Evolutionary conservation across 345 rosid genomes (phyloP), one percentile per base, ranked within the genome.

Genomic region (Melaleuca alternifolia): DNA sequence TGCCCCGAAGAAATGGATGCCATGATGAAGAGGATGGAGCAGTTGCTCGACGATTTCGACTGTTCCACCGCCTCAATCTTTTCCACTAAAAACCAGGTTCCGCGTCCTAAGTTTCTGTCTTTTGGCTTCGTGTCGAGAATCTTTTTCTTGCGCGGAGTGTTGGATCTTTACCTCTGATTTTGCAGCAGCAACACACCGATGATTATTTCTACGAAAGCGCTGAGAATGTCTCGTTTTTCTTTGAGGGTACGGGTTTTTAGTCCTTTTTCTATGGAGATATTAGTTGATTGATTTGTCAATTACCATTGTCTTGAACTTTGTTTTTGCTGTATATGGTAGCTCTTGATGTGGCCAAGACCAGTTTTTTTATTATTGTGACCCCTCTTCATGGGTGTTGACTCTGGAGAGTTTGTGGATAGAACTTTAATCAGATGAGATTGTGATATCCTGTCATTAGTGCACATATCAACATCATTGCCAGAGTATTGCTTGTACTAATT

Each of bases 131-230:
- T 51, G 6, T 88, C 71, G 26, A 46, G 41, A 48, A 30, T 10
- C 81, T 57, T 33, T 37, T 1, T 11, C 81, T 71, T 48, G 81
- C 14, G 2, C 13, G 24, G 50, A 0, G 14, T 84, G 4, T 57
- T 48, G 50, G 26, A 28, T 6, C 46, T 51, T 71, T 33, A 7
- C 46, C 46, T 87, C 14, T 54, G 44, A 10, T 50, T 84, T 51
- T 89, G 83, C 81, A 96, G 99, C 85, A 92, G 90, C 81, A 89
- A 48, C 84, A 89, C 62, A 95, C 97, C 24, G 94, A 93, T 91
- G 89, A 93, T 87, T 95, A 97, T 93, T 97, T 97, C 95, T 94
- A 90, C 85, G 98, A 96, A 65, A 97, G 98, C 86, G 98, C 96
- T 56, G 92, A 93, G 87, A 96, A 96, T 23, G 90, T 96, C 33